Conservation (phyloP, 2,329 filamentous ascomycete species). For the Calonectria montana region DNA sequence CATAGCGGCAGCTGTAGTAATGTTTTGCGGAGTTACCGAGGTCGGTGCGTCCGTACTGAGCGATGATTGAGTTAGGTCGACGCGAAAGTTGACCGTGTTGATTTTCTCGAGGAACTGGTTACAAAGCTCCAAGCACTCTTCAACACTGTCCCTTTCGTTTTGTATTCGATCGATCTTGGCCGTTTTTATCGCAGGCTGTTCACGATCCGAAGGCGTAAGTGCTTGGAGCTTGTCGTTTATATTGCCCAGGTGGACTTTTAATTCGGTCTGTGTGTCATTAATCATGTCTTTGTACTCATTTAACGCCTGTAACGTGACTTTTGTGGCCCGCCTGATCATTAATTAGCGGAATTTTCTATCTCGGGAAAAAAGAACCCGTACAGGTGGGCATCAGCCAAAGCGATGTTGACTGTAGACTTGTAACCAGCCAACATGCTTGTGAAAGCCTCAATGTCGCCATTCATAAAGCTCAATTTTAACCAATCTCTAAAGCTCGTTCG, state of each 20-base stretch:
- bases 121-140: background rate
- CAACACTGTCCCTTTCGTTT: background rate
- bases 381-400: constrained; percentile 12
- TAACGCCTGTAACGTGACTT: background rate
- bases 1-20: background rate
- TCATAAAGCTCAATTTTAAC: constrained; percentile 15
- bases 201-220: background rate
- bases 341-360: background rate
- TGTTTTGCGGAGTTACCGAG: background rate
- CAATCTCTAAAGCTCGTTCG: constrained; percentile 17
- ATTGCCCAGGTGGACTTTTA: background rate
- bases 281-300: constrained; percentile 19
- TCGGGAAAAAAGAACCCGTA: background rate
- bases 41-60: background rate
- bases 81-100: background rate
- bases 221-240: constrained; percentile 3
- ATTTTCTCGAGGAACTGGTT: background rate
- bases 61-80: background rate
- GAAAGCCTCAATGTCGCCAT: constrained; percentile 4
- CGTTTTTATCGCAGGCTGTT: background rate
- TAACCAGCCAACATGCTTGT: constrained; percentile 17
- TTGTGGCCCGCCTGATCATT: background rate
- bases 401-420: constrained; percentile 4
- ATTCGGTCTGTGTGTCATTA: background rate
- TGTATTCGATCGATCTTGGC: background rate